Evolutionary conservation across 257 asterid species (phyloP).

Genomic region (Lavandula angustifolia): DNA sequence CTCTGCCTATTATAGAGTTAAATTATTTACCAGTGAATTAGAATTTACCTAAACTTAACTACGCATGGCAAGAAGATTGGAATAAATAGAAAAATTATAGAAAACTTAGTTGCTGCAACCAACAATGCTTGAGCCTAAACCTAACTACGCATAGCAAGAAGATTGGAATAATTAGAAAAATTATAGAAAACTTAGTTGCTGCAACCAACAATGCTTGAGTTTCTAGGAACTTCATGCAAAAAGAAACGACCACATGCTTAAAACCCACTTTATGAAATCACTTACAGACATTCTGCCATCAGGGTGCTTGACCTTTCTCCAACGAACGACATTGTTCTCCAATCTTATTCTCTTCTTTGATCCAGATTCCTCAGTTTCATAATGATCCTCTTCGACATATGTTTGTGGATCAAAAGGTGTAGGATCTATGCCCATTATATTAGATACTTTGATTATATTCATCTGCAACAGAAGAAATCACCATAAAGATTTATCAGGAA

Average conservation of each 20-base stretch:
- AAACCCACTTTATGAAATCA: constrained; percentile 33
- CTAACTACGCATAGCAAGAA: not conserved
- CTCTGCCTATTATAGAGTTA: not conserved
- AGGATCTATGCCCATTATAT: constrained; percentile 95
- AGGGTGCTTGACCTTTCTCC: constrained; percentile 78
- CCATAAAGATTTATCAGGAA: not conserved
- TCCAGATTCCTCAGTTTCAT: constrained; percentile 94
- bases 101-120: constrained; percentile 3
- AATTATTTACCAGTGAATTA: not conserved
- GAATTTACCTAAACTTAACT: not conserved
- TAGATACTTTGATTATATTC: constrained; percentile 96
- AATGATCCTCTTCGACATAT: constrained; percentile 83
- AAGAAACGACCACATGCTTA: constrained; percentile 10
- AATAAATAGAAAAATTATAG: not conserved
- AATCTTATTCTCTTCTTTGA: constrained; percentile 79
- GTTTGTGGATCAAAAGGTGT: constrained; percentile 88
- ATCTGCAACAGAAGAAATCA: constrained; percentile 61
- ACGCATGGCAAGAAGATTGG: not conserved
- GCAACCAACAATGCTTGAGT: constrained; percentile 6
- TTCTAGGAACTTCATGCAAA: constrained; percentile 3
- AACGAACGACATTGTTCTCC: constrained; percentile 93
- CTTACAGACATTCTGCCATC: constrained; percentile 85
- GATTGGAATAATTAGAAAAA: not conserved
- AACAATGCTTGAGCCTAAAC: too few species aligned
- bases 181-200: constrained; percentile 7